Base-by-base conservation (phyloP, 139 green algal genomes). In the Volvox africanus region DNA sequence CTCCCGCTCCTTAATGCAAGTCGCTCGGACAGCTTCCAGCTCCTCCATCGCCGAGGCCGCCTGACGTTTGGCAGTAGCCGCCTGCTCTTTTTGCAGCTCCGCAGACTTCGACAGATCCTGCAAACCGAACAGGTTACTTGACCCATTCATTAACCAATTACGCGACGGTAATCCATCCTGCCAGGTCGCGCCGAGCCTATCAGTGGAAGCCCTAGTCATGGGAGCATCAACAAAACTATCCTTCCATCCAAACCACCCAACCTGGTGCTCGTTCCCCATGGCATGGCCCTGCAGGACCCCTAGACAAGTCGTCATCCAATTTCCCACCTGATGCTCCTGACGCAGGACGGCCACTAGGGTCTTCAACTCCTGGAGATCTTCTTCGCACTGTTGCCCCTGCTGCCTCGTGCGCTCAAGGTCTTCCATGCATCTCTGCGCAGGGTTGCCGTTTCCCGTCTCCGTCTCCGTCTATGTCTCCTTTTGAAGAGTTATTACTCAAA, bases 11-110 rank as follows among this genome's bases (percentile, higher is more conserved):
- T 61, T 44, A n/a, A 75, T 77, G 32, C 86, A 91, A 83, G 75
- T 82, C 75, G 77, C 32, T 21, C 35, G 32, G 12, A 11, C 50
- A 30, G 92, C 83, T 11, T 92, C 61, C 86, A 93, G 80, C 61
- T 35, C 35, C 68, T 93, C 44, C 28, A 20, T 14, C 5, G 26
- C 80, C 26, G 35, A 26, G 19, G 77, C 77, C 28, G 78, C 78
- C 55, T 79, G 71, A 21, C 71, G 24, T 2, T 33, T 21, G 14
- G 24, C 71, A 30, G 71, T 32, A 30, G 71, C 71, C 14, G 71
- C 28, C 22, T 79, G 21, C 71, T 79, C 71, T 30, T 30, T 30
- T n/a, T 79, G 28, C 71, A 20, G 71, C 71, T 79, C 26, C 28
- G 9, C 21, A 18, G 71, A 16, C 24, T 30, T 30, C 2, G 22